These are phyloP conservation scores for Parsonsia alboflavescens DNA, from an alignment of 257 asterid species.

Conservation along the genomic window DNA sequence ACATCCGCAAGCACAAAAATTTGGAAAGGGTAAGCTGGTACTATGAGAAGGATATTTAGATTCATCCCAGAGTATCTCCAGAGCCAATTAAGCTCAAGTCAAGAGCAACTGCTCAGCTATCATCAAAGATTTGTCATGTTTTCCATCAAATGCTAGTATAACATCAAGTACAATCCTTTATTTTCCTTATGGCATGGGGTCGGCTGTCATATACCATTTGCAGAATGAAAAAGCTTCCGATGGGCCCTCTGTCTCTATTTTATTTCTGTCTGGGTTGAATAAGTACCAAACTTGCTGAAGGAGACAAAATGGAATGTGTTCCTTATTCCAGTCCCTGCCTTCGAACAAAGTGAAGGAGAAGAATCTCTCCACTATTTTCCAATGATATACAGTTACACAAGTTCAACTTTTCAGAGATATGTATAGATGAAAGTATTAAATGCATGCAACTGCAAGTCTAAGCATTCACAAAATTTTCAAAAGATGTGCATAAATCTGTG, in stretches of 20 bases:
- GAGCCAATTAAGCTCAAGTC: conserved; percentile 33
- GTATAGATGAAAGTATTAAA: not conserved
- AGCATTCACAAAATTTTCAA: not conserved
- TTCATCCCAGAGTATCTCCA: conserved; percentile 31
- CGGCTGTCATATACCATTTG: conserved; percentile 38
- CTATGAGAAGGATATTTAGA: conserved; percentile 23
- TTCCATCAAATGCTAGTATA: conserved; percentile 35
- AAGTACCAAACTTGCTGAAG: conserved; percentile 60
- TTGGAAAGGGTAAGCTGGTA: conserved; percentile 18
- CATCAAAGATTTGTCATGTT: conserved; percentile 32
- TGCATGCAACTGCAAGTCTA: conserved; percentile 1
- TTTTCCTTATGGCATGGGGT: conserved; percentile 32
- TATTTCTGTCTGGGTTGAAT: conserved; percentile 48
- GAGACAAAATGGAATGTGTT: conserved; percentile 65
- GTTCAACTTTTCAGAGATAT: conserved; percentile 11
- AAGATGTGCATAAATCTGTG: not conserved
- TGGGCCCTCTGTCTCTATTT: conserved; percentile 36
- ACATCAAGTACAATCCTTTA: conserved; percentile 47
- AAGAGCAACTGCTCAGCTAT: conserved; percentile 32
- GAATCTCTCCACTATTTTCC: conserved; percentile 32
- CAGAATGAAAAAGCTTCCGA: conserved; percentile 35
- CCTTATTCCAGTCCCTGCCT: conserved; percentile 57
- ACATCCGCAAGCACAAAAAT: conserved; percentile 16
- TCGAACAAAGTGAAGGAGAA: conserved; percentile 53
- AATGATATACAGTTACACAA: conserved; percentile 8